A percentile compares a stretch with the other conserved stretches of the same genome.
phyloP scores from a whole-genome alignment of 805 yeast genomes.

The Ogataea populi-albae region DNA sequence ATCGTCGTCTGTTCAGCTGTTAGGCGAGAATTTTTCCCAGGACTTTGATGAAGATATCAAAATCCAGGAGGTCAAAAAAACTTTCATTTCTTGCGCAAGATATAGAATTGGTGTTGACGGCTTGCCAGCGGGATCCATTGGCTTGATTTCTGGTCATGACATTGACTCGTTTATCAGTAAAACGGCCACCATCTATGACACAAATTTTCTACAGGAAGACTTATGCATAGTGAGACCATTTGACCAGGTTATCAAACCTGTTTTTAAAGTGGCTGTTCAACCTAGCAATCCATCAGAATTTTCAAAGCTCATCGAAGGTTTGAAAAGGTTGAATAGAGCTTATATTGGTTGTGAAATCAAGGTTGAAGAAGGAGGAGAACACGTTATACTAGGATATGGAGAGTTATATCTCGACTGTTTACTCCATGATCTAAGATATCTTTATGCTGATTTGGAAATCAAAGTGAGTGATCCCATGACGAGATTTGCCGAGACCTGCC shows the following conservation, averaged over 20 bases:
- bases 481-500: constrained; percentile 73
- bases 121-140: constrained; percentile 66
- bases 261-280: constrained; percentile 79
- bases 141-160: constrained; percentile 56
- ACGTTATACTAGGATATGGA: constrained; percentile 76
- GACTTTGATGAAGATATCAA: constrained; percentile 54
- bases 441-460: constrained; percentile 64
- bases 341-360: constrained; percentile 67
- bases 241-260: constrained; percentile 50
- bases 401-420: constrained; percentile 84
- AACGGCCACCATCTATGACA: constrained; percentile 53
- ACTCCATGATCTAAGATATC: constrained; percentile 67
- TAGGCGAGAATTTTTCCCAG: constrained; percentile 52
- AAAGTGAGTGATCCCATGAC: constrained; percentile 84
- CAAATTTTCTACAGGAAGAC: constrained; percentile 19
- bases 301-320: constrained; percentile 68
- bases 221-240: constrained; percentile 38
- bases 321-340: constrained; percentile 57
- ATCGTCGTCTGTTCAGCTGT: constrained; percentile 47
- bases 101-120: constrained; percentile 55
- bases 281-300: constrained; percentile 77
- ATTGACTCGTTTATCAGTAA: constrained; percentile 55
- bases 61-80: constrained; percentile 37
- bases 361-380: constrained; percentile 89
- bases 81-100: constrained; percentile 66